A percentile compares a stretch with the other conserved stretches of the same genome.
These are phyloP conservation scores for Penicillium sp. DNA, from an alignment of 2,329 filamentous ascomycete genomes.

Conservation along the genomic window DNA sequence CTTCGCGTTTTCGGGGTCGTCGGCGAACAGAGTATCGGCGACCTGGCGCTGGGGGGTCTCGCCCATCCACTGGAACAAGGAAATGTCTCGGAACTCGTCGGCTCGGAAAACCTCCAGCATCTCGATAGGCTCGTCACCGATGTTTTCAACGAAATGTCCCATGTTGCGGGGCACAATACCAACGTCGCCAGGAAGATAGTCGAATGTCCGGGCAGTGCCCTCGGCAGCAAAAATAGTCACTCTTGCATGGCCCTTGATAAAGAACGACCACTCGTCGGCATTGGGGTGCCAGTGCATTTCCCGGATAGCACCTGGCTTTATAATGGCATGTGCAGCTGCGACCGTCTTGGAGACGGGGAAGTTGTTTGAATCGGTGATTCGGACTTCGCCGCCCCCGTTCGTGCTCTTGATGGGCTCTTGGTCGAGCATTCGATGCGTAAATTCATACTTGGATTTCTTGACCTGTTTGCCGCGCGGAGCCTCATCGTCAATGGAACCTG, in stretches of 20 bases:
- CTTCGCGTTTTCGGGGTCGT: slow-evolving; percentile 8
- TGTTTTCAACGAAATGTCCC: slow-evolving; percentile 80
- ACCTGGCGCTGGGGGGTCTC: slow-evolving; percentile 65
- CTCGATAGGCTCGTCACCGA: slow-evolving; percentile 73
- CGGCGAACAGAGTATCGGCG: slow-evolving; percentile 16
- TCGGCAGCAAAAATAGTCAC: slow-evolving; percentile 76
- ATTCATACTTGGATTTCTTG: slow-evolving; percentile 66
- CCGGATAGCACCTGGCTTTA: slow-evolving; percentile 70
- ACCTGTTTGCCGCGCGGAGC: slow-evolving; percentile 53
- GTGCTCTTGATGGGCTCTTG: slow-evolving; percentile 65
- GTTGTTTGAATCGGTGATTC: slow-evolving; percentile 73
- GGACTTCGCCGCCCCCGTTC: slow-evolving; percentile 66
- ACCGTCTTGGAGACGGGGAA: slow-evolving; percentile 75
- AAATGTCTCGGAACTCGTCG: slow-evolving; percentile 73
- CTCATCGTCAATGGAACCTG: slow-evolving; percentile 67
- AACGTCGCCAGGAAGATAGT: slow-evolving; percentile 74
- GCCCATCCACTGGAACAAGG: slow-evolving; percentile 75
- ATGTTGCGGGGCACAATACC: slow-evolving; percentile 76
- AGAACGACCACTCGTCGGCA: slow-evolving; percentile 80
- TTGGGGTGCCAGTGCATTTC: slow-evolving; percentile 84
- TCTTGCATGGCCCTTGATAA: slow-evolving; percentile 70
- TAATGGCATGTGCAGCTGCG: slow-evolving; percentile 66
- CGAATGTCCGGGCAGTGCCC: slow-evolving; percentile 72
- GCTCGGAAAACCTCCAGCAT: slow-evolving; percentile 75
- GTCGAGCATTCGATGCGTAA: slow-evolving; percentile 70